These are phyloP conservation scores for Neoboletus subvelutipes DNA, from an alignment of 768 basidiomycete species.

Conservation along the genomic window DNA sequence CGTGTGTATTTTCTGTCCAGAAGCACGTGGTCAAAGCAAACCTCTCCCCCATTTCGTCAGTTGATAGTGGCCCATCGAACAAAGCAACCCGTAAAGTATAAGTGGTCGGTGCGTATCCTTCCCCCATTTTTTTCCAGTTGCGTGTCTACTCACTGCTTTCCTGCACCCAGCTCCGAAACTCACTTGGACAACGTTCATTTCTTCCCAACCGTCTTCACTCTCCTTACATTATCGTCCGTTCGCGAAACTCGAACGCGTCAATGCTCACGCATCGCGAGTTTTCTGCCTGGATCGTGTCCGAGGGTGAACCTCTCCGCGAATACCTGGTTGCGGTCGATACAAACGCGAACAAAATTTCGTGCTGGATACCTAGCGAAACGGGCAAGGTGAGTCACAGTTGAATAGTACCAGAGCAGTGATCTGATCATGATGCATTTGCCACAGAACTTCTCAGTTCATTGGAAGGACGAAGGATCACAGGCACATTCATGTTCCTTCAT, in stretches of 20 bases:
- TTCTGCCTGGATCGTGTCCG: conserved; percentile 66
- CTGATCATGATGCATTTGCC: conserved; percentile 4
- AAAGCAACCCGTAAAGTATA: neutral
- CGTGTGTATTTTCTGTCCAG: conserved; percentile 9
- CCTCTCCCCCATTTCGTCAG: neutral
- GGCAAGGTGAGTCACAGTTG: conserved; percentile 46
- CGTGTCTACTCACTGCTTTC: neutral
- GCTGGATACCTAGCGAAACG: conserved; percentile 65
- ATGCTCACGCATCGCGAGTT: conserved; percentile 62
- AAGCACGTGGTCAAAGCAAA: conserved; percentile 13
- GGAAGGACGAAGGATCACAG: conserved; percentile 58
- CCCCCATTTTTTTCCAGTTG: neutral
- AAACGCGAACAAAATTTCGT: conserved; percentile 47
- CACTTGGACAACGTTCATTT: neutral
- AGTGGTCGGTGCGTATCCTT: neutral
- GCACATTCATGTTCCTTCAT: conserved; percentile 60
- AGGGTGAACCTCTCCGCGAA: conserved; percentile 50
- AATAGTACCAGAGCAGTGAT: neutral
- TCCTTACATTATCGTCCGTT: neutral
- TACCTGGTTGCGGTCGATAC: conserved; percentile 53
- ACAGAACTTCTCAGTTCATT: conserved; percentile 60
- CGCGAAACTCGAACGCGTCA: neutral
- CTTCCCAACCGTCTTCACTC: neutral
- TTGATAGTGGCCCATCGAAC: neutral
- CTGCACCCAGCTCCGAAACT: neutral